These are phyloP conservation scores for Melastoma candidum DNA, from an alignment of 441 rosid species.

Conservation along the genomic window DNA sequence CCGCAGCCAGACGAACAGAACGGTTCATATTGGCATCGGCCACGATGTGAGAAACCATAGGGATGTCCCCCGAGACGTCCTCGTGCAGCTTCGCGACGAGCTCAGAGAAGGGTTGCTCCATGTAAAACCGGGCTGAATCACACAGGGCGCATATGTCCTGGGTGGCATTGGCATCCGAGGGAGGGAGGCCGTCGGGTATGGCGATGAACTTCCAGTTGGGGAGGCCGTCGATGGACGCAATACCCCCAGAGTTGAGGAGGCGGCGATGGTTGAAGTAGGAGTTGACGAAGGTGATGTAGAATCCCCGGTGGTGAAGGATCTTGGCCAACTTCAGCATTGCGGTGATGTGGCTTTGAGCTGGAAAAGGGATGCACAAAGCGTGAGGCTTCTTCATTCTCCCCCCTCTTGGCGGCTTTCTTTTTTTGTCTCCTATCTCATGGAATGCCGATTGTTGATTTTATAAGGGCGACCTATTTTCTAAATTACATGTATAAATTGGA, in stretches of 20 bases:
- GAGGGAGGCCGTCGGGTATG: constrained; percentile 23
- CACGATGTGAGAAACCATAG: no score
- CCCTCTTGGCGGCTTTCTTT: no score
- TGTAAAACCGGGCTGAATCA: no score
- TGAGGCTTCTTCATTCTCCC: constrained; percentile 3
- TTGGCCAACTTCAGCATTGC: constrained; percentile 27
- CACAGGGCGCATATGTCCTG: background rate
- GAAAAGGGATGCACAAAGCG: constrained; percentile 18
- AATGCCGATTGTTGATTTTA: no score
- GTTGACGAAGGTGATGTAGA: constrained; percentile 26
- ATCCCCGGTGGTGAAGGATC: constrained; percentile 20
- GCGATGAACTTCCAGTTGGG: constrained; percentile 19
- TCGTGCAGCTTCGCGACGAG: no score
- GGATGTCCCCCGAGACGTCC: no score
- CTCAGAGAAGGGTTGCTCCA: no score
- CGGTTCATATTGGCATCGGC: no score
- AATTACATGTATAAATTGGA: no score
- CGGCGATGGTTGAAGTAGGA: constrained; percentile 19
- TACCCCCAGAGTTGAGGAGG: constrained; percentile 10
- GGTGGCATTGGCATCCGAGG: constrained; percentile 7
- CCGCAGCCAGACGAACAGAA: no score
- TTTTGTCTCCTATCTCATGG: no score
- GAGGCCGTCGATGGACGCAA: background rate
- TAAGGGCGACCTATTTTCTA: no score
- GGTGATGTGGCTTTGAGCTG: constrained; percentile 25